Evolutionary conservation across 805 yeast species (phyloP), one percentile per base, ranked within the genome.

Genomic region (Yamadazyma insecticola): DNA sequence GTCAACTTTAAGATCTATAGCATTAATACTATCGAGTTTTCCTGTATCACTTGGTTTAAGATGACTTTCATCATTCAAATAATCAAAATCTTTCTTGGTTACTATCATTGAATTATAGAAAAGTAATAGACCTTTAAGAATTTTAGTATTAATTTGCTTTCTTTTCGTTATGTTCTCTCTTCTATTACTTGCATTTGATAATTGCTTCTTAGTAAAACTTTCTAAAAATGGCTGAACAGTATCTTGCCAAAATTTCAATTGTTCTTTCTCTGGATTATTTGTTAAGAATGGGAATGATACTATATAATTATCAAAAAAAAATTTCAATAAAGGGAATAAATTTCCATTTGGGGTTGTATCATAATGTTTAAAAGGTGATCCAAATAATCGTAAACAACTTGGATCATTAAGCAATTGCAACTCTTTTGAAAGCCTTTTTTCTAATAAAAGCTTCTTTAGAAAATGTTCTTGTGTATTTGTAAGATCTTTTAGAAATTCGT

Each of bases 201-300:
- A 75, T 25, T 76, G 74, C 51, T 85, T 76, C 13, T 69, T 59
- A 54, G 84, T 81, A 60, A 92, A 79, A 33, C 80, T 73, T 50
- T 88, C 95, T 48, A 81, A 74, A 48, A 89, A 86, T 16, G 79
- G 78, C 56, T 89, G 96, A 0, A 88, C 78, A 28, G 81, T 79
- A 27, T 63, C 67, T 30, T 75, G 74, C 96, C 97, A 90, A 48
- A 90, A 85, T 30, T 37, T 37, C 11, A 19, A 13, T 43, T 76
- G 75, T 25, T 72, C 70, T 26, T 73, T 68, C 24, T 69, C 58
- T 1, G 66, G 45, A 29, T 64, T 58, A 30, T 60, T 61, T 13
- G 78, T 55, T 19, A 92, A 62, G 48, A 88, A 80, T 0, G 98
- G 97, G 45, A 90, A 81, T 1, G 81, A 74, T 31, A 68, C 63